Percentiles rank a stretch among this genome's conserved stretches.
These are phyloP conservation scores for Leptodermis oblonga DNA, from an alignment of 257 asterid genomes.

Conservation along the genomic window DNA sequence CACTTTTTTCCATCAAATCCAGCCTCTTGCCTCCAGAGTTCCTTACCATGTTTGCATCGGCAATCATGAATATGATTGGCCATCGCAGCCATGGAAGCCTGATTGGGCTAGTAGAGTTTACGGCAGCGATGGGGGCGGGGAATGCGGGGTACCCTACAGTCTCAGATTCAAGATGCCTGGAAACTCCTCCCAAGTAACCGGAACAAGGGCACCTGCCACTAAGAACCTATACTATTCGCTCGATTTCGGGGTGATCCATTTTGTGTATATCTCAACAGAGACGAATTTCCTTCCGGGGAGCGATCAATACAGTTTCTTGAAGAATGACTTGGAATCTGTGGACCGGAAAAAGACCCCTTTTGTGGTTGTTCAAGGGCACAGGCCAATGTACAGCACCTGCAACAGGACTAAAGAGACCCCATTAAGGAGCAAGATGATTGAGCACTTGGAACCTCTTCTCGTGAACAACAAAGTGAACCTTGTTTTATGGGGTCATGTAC, in stretches of 20 bases:
- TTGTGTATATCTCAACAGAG: slow-evolving; percentile 82
- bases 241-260: slow-evolving; percentile 73
- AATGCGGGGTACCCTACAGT: slow-evolving; percentile 95
- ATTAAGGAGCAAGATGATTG: slow-evolving; percentile 43
- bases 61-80: slow-evolving; percentile 96
- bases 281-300: slow-evolving; percentile 73
- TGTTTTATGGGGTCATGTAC: slow-evolving; percentile 84
- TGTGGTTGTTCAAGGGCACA: slow-evolving; percentile 84
- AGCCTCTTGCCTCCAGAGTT: slow-evolving; percentile 68
- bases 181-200: slow-evolving; percentile 71
- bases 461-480: slow-evolving; percentile 58
- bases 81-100: slow-evolving; percentile 86
- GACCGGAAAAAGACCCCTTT: slow-evolving; percentile 69
- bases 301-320: slow-evolving; percentile 66
- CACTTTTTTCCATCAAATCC: slow-evolving; percentile 73
- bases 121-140: slow-evolving; percentile 87
- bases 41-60: slow-evolving; percentile 94
- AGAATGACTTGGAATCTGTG: slow-evolving; percentile 66
- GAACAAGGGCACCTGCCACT: slow-evolving; percentile 70
- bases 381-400: slow-evolving; percentile 91
- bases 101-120: slow-evolving; percentile 67
- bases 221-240: slow-evolving; percentile 78
- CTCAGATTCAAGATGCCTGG: slow-evolving; percentile 87
- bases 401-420: slow-evolving; percentile 53
- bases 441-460: slow-evolving; percentile 62